phyloP scores from a whole-genome alignment of 805 yeast genomes.

The Candida methanosorbosa region DNA sequence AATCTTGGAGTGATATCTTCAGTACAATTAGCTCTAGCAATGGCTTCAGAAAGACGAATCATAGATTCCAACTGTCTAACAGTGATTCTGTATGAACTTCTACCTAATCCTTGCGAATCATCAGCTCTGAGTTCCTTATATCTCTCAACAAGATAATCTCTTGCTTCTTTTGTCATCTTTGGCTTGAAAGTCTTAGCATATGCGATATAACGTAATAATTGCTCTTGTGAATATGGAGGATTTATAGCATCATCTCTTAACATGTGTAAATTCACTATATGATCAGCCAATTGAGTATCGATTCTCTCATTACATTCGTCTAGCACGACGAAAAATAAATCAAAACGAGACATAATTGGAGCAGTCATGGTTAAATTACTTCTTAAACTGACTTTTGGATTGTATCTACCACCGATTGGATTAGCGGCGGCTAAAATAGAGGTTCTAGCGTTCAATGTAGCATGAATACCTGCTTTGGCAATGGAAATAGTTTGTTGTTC shows the following conservation, averaged over 20 bases:
- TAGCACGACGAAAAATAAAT: conserved; percentile 84
- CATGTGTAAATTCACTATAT: conserved; percentile 91
- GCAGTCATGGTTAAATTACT: conserved; percentile 93
- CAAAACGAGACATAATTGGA: conserved; percentile 98
- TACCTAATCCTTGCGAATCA: conserved; percentile 82
- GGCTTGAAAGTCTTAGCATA: conserved; percentile 94
- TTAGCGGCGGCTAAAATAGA: conserved; percentile 98
- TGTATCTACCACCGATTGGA: conserved; percentile 95
- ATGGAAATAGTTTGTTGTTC: conserved; percentile 98
- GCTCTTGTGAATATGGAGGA: conserved; percentile 86
- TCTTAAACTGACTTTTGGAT: conserved; percentile 74
- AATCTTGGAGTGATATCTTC: conserved; percentile 76
- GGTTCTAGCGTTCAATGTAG: conserved; percentile 93
- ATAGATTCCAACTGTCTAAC: conserved; percentile 94
- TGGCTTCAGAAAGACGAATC: conserved; percentile 91
- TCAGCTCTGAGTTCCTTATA: conserved; percentile 83
- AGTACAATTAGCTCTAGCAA: conserved; percentile 94
- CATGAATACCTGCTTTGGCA: conserved; percentile 98
- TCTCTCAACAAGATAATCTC: conserved; percentile 64
- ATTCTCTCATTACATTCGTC: conserved; percentile 91
- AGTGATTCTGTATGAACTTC: conserved; percentile 87
- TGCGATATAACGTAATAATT: conserved; percentile 77
- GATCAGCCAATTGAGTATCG: conserved; percentile 85
- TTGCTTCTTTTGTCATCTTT: conserved; percentile 70
- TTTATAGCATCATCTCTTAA: conserved; percentile 80